Evolutionary conservation across 2,329 filamentous ascomycete genomes (phyloP).

Genomic region (Volutella citrinella): DNA sequence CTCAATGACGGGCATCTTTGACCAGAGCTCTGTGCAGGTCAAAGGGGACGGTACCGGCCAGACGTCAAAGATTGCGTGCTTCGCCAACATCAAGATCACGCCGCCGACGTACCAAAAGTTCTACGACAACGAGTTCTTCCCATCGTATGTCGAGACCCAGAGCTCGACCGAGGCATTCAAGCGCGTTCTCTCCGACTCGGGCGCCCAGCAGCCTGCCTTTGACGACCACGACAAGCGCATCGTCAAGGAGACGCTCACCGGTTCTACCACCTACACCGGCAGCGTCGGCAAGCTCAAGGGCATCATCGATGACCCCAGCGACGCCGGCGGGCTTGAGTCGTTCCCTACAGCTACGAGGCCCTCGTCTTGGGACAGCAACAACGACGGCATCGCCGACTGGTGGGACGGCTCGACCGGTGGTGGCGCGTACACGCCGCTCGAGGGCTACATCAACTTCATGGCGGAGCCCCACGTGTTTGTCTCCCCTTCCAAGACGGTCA

Average conservation of each 20-base stretch:
- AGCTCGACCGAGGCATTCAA: conserved; percentile 32
- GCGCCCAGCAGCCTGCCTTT: conserved; percentile 26
- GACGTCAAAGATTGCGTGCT: conserved; percentile 27
- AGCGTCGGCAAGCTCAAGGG: conserved; percentile 27
- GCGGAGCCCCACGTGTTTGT: conserved; percentile 32
- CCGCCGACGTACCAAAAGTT: conserved; percentile 30
- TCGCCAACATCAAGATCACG: conserved; percentile 25
- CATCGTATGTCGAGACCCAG: conserved; percentile 27
- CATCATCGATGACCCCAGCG: conserved; percentile 30
- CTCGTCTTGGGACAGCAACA: conserved; percentile 29
- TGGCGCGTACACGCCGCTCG: conserved; percentile 28
- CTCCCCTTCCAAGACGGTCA: conserved; percentile 17
- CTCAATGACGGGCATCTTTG: conserved; percentile 28
- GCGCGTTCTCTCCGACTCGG: conserved; percentile 30
- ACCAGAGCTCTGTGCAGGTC: conserved; percentile 24
- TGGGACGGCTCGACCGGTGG: conserved; percentile 32
- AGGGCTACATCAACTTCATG: conserved; percentile 34
- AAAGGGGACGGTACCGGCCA: conserved; percentile 20
- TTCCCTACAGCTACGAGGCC: conserved; percentile 25
- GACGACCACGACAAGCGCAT: conserved; percentile 33
- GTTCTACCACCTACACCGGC: conserved; percentile 28
- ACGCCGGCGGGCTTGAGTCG: conserved; percentile 31
- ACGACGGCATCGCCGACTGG: conserved; percentile 34
- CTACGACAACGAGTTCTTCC: conserved; percentile 26
- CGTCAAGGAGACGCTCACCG: conserved; percentile 27